Conservation (phyloP, 2,329 filamentous ascomycete species). For the Penicillium olsonii region DNA sequence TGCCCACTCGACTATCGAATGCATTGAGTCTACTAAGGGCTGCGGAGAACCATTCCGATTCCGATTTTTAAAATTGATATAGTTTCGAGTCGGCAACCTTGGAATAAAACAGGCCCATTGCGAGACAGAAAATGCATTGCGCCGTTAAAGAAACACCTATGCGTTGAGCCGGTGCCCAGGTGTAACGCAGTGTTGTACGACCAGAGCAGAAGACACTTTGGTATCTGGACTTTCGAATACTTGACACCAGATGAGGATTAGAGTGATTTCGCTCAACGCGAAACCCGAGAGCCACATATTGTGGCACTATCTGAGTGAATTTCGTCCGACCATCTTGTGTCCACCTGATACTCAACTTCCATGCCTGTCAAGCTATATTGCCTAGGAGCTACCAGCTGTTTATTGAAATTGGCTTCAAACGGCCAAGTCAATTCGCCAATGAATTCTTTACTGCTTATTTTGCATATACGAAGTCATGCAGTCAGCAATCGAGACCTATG, state of each 20-base stretch:
- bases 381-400: no score
- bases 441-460: neutral
- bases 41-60: constrained; percentile 32
- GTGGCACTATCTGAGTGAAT: no score
- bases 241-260: no score
- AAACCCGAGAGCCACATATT: no score
- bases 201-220: neutral
- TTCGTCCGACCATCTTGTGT: no score
- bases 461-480: neutral
- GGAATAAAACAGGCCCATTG: no score
- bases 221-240: constrained; percentile 12
- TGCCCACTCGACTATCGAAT: constrained; percentile 1
- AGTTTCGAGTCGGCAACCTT: constrained; percentile 28
- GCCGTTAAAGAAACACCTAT: constrained; percentile 31
- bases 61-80: constrained; percentile 25
- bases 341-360: no score
- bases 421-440: neutral
- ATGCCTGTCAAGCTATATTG: no score
- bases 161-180: constrained; percentile 5
- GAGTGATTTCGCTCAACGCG: no score
- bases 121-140: no score
- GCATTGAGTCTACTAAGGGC: neutral
- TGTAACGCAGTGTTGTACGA: constrained; percentile 18
- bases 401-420: constrained; percentile 1
- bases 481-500: neutral